These are phyloP conservation scores for Annona squamosa DNA, from an alignment of 164 flowering plant species.

Conservation along the genomic window DNA sequence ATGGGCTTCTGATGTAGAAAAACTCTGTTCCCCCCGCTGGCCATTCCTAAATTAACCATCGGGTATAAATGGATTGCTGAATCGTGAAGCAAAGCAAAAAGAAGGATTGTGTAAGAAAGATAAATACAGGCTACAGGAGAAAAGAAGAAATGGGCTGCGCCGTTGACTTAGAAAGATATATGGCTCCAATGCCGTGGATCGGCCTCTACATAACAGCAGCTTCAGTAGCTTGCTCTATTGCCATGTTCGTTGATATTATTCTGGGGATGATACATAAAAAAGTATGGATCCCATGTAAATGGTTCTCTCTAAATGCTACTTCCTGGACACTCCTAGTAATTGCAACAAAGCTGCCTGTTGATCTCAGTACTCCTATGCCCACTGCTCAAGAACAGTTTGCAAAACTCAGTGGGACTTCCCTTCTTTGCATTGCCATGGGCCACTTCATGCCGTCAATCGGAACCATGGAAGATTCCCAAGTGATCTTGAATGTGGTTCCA, in stretches of 20 bases:
- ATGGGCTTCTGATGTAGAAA: too few species aligned
- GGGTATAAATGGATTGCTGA: too few species aligned
- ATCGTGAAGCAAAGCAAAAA: too few species aligned
- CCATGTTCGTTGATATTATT: slow-evolving; percentile 41
- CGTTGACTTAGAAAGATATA: too few species aligned
- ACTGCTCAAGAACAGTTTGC: slow-evolving; percentile 45
- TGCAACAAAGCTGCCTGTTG: slow-evolving; percentile 49
- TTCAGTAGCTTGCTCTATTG: slow-evolving; percentile 33
- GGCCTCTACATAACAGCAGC: slow-evolving; percentile 50
- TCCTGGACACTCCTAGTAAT: slow-evolving; percentile 43
- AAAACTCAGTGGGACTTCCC: slow-evolving; percentile 48
- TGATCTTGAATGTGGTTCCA: slow-evolving; percentile 40
- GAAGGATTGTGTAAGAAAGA: too few species aligned
- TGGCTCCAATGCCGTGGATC: slow-evolving; percentile 13
- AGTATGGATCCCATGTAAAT: slow-evolving; percentile 54
- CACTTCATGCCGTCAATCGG: slow-evolving; percentile 65
- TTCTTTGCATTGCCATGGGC: slow-evolving; percentile 47
- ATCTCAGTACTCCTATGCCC: slow-evolving; percentile 61
- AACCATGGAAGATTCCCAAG: slow-evolving; percentile 33
- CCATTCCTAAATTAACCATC: too few species aligned
- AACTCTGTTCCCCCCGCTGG: too few species aligned
- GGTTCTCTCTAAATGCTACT: slow-evolving; percentile 50
- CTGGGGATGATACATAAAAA: slow-evolving; percentile 28
- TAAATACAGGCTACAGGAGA: too few species aligned
- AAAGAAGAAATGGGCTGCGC: too few species aligned